Percentiles rank a stretch among this genome's conserved stretches.
Conservation (phyloP, 306 rosid species). For the Pyrus communis region DNA sequence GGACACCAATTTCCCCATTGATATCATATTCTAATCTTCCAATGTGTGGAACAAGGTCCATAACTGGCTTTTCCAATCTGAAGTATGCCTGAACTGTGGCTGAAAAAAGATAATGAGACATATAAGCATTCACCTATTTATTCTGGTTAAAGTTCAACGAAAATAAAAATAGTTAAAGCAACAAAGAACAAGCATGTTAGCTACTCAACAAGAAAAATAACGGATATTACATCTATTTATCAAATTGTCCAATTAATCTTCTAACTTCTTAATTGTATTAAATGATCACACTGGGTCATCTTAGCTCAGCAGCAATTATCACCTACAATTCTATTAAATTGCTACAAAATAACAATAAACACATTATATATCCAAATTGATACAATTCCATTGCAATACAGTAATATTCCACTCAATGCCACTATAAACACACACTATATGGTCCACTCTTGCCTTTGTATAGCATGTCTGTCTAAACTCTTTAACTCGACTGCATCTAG, state of each 20-base stretch:
- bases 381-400: background rate
- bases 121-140: constrained; percentile 1
- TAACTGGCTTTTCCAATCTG: constrained; percentile 69
- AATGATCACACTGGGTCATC: background rate
- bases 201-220: background rate
- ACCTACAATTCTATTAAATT: background rate
- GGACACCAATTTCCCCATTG: constrained; percentile 64
- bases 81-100: constrained; percentile 76
- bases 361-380: background rate
- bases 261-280: background rate
- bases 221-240: background rate
- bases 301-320: background rate
- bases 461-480: too few species aligned
- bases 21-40: constrained; percentile 70
- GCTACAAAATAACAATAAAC: background rate
- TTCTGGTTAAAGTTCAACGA: background rate
- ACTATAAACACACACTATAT: background rate
- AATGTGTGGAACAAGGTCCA: constrained; percentile 64
- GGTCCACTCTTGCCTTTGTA: too few species aligned
- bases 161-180: background rate
- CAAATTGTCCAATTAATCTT: background rate
- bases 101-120: constrained; percentile 20
- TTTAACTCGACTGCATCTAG: background rate
- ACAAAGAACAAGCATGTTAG: background rate
- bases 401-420: background rate